Evolutionary conservation across 2,329 filamentous ascomycete species (phyloP).

Genomic region (Zalaria sp.): DNA sequence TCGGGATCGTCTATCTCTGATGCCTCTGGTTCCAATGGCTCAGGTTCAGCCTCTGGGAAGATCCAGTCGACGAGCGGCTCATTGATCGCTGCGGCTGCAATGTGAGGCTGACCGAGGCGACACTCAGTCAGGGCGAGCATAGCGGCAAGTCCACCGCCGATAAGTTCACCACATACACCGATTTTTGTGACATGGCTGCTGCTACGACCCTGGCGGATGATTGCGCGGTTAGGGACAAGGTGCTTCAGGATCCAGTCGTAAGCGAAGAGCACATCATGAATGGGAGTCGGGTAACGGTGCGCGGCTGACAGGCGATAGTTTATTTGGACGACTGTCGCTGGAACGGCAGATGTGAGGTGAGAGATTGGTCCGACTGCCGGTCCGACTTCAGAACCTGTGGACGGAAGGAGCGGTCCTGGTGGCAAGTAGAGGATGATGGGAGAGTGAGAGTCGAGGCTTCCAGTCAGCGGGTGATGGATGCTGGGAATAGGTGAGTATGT

Average conservation of each 20-base stretch:
- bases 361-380: constrained; percentile 15
- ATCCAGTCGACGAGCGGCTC: constrained; percentile 36
- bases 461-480: constrained; percentile 17
- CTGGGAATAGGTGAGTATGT: constrained; percentile 9
- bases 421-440: constrained; percentile 29
- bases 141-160: constrained; percentile 33
- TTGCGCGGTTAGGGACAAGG: constrained; percentile 15
- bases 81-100: constrained; percentile 31
- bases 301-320: constrained; percentile 25
- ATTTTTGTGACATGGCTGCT: constrained; percentile 18
- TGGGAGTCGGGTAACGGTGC: constrained; percentile 27
- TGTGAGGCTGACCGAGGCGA: constrained; percentile 21
- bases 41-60: constrained; percentile 15
- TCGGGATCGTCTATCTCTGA: constrained; percentile 12
- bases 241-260: constrained; percentile 34
- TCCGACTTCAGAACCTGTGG: constrained; percentile 15
- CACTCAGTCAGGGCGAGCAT: constrained; percentile 38
- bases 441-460: constrained; percentile 8
- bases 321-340: constrained; percentile 27
- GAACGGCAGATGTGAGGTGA: constrained; percentile 20
- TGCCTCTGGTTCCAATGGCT: constrained; percentile 8
- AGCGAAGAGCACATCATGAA: constrained; percentile 32
- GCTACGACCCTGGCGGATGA: constrained; percentile 12
- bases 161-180: constrained; percentile 32
- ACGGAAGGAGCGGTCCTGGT: constrained; percentile 22